phyloP scores from a whole-genome alignment of 2,329 filamentous ascomycete species.

The Clarireedia hainanense region DNA sequence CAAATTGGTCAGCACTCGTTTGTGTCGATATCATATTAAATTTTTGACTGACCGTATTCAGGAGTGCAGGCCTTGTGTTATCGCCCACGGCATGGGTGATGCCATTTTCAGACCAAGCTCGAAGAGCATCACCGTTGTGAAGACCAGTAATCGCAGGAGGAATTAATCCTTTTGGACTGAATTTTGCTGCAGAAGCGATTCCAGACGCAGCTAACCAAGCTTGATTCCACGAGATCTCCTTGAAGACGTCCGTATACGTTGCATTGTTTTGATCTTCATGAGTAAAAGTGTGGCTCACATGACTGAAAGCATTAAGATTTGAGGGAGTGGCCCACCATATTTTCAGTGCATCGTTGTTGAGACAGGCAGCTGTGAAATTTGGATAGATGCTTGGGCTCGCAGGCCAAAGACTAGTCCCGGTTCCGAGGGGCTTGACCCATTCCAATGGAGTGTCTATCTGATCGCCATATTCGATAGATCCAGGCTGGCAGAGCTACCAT shows the following conservation, averaged over 20 bases:
- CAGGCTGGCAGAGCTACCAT: conserved; percentile 12
- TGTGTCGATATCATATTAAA: background rate
- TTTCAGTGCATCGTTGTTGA: conserved; percentile 40
- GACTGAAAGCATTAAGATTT: conserved; percentile 47
- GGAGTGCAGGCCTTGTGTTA: conserved; percentile 48
- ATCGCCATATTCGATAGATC: conserved; percentile 37
- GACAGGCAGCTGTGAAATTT: conserved; percentile 32
- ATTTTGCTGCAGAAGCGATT: conserved; percentile 38
- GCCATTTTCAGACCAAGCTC: conserved; percentile 52
- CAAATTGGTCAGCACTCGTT: no score
- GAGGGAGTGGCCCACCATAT: conserved; percentile 43
- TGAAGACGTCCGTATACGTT: conserved; percentile 47
- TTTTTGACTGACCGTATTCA: conserved; percentile 39
- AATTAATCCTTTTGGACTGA: conserved; percentile 47
- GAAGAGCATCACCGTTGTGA: conserved; percentile 55
- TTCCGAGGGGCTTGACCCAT: conserved; percentile 40
- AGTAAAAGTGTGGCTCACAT: conserved; percentile 56
- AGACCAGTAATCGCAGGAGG: conserved; percentile 56
- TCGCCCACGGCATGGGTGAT: conserved; percentile 54
- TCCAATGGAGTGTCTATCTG: conserved; percentile 39
- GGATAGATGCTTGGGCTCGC: conserved; percentile 20
- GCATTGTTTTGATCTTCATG: conserved; percentile 52
- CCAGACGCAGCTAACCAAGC: conserved; percentile 49
- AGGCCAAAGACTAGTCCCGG: conserved; percentile 43
- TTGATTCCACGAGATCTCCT: conserved; percentile 53